These are phyloP conservation scores for Sinapis alba DNA, from an alignment of 441 rosid species.

Conservation along the genomic window DNA sequence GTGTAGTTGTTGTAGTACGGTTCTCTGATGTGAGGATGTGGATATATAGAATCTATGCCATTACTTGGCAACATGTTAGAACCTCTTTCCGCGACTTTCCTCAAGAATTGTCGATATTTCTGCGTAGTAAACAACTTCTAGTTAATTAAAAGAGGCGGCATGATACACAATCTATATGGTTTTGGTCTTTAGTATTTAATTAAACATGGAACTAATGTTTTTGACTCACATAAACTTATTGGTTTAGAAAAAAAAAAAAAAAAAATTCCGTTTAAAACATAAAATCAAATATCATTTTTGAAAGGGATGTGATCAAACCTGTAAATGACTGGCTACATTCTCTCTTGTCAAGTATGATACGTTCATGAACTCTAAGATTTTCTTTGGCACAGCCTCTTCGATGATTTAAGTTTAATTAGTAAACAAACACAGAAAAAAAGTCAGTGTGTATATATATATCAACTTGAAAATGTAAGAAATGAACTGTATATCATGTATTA, in stretches of 20 bases:
- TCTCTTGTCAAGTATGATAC: conserved; percentile 73
- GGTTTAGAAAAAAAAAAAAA: not conserved
- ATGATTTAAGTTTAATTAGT: conserved; percentile 10
- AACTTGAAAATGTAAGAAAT: not conserved
- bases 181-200: not conserved
- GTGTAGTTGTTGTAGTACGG: conserved; percentile 17
- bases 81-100: conserved; percentile 47
- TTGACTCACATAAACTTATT: not conserved
- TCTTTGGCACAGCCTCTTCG: conserved; percentile 85
- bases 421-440: not conserved
- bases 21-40: conserved; percentile 25
- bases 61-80: conserved; percentile 11
- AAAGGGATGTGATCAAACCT: conserved; percentile 50
- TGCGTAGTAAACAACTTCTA: conserved; percentile 30
- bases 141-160: not conserved
- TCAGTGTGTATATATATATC: not conserved
- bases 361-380: conserved; percentile 74
- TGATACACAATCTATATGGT: not conserved
- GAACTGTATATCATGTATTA: conserved; percentile 2
- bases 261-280: not conserved
- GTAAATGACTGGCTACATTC: conserved; percentile 90
- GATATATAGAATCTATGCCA: conserved; percentile 39
- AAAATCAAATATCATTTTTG: not conserved
- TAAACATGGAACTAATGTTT: not conserved
- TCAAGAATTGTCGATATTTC: conserved; percentile 78